Evolutionary conservation across 768 basidiomycete genomes (phyloP).

Genomic region (Trametes coccinea): DNA sequence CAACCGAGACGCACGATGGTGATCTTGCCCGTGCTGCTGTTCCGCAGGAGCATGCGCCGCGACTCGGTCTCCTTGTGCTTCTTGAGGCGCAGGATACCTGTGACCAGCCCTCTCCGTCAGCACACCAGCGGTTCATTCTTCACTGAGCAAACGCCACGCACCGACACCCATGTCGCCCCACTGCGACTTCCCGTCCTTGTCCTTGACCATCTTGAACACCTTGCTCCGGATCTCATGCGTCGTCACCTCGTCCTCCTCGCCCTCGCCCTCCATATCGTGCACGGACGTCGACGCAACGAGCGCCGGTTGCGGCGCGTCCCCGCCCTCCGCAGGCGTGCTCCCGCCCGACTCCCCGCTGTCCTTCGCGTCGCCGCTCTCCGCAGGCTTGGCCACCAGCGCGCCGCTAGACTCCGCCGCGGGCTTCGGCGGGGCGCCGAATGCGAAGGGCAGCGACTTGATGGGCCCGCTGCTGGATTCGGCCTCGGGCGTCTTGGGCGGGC

Average conservation of each 20-base stretch:
- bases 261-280: slow-evolving; percentile 73
- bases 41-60: slow-evolving; percentile 67
- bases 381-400: slow-evolving; percentile 18
- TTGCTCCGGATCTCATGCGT: slow-evolving; percentile 58
- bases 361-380: slow-evolving; percentile 3
- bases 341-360: slow-evolving; percentile 28
- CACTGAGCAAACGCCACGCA: slow-evolving; percentile 34
- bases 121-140: not conserved
- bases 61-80: slow-evolving; percentile 63
- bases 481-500: slow-evolving; percentile 36
- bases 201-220: slow-evolving; percentile 59
- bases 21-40: slow-evolving; percentile 74
- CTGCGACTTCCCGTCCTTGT: slow-evolving; percentile 42
- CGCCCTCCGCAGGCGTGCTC: slow-evolving; percentile 27
- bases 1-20: slow-evolving; percentile 53
- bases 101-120: not conserved
- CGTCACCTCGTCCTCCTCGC: slow-evolving; percentile 81
- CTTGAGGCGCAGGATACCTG: slow-evolving; percentile 72
- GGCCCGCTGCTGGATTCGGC: slow-evolving; percentile 14
- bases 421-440: slow-evolving; percentile 11
- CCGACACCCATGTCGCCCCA: slow-evolving; percentile 75
- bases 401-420: not conserved
- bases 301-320: slow-evolving; percentile 18
- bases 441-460: slow-evolving; percentile 21
- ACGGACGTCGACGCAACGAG: slow-evolving; percentile 21